These are phyloP conservation scores for Boletus eberwhitei DNA, from an alignment of 768 basidiomycete genomes.

Conservation along the genomic window DNA sequence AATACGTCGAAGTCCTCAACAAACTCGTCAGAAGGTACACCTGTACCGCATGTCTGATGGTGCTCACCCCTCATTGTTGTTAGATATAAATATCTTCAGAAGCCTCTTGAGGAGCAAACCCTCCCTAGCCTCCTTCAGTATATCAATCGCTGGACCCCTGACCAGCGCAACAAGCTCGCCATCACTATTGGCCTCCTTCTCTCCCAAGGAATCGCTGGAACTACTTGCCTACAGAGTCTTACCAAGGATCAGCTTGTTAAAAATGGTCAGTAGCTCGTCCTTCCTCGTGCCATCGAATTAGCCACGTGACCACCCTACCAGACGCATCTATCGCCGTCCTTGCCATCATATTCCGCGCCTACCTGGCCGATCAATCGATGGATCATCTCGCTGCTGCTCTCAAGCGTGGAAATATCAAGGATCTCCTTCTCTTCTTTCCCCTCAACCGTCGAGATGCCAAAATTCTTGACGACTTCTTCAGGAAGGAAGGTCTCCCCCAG, in stretches of 20 bases:
- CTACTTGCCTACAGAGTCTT: constrained; percentile 74
- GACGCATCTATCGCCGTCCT: constrained; percentile 77
- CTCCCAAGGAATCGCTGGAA: constrained; percentile 76
- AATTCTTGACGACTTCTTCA: constrained; percentile 83
- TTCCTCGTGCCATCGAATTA: neutral
- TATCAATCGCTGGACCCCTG: constrained; percentile 76
- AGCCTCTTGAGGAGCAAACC: constrained; percentile 84
- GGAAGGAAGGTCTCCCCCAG: constrained; percentile 67
- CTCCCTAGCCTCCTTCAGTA: constrained; percentile 87
- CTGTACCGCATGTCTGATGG: constrained; percentile 1
- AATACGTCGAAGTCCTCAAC: constrained; percentile 90
- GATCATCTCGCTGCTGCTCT: constrained; percentile 84
- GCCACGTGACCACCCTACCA: constrained; percentile 30
- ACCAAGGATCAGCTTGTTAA: constrained; percentile 95
- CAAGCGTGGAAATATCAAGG: constrained; percentile 81
- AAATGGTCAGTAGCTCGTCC: constrained; percentile 56
- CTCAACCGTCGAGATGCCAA: constrained; percentile 72
- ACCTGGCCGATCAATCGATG: constrained; percentile 79
- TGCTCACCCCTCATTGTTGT: neutral
- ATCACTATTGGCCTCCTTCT: constrained; percentile 79
- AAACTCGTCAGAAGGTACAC: constrained; percentile 90
- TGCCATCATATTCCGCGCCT: constrained; percentile 76
- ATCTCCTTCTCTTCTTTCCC: constrained; percentile 86
- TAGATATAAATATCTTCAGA: constrained; percentile 99
- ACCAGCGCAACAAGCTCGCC: constrained; percentile 80